Conservation (phyloP, 1,139 yeast species). For the Pichia sp. region DNA sequence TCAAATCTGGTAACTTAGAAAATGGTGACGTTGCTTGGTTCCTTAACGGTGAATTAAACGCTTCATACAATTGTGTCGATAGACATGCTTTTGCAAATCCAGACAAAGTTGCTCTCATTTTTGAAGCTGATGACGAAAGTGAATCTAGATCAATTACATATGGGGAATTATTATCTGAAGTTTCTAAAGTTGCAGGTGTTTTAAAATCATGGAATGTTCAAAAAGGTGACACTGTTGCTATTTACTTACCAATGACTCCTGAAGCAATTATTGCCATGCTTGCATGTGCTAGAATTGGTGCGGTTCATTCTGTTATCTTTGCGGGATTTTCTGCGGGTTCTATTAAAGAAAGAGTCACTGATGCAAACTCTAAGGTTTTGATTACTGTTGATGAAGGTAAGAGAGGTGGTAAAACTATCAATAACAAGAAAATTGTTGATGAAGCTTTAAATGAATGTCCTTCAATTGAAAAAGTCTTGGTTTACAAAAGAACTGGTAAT, state of each 20-base stretch:
- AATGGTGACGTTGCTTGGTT: constrained; percentile 89
- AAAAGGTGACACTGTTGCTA: constrained; percentile 95
- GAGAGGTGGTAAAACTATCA: constrained; percentile 91
- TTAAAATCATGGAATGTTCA: constrained; percentile 78
- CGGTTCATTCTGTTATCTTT: constrained; percentile 91
- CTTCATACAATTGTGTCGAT: constrained; percentile 93
- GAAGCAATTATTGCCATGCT: constrained; percentile 92
- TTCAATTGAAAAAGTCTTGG: constrained; percentile 72
- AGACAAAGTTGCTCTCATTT: constrained; percentile 79
- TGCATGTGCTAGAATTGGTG: constrained; percentile 93
- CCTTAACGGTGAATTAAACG: constrained; percentile 86
- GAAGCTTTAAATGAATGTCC: constrained; percentile 82
- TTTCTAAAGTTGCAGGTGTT: constrained; percentile 83
- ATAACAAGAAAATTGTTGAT: constrained; percentile 90
- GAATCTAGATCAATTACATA: constrained; percentile 71
- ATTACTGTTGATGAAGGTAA: constrained; percentile 95
- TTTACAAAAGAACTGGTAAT: constrained; percentile 79
- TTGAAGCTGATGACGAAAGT: constrained; percentile 89
- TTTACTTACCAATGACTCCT: constrained; percentile 95
- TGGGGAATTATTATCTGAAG: constrained; percentile 81
- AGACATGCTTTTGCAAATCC: constrained; percentile 89
- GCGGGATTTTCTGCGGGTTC: constrained; percentile 97
- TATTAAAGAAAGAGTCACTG: constrained; percentile 80
- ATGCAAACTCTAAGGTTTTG: constrained; percentile 82
- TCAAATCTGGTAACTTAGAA: constrained; percentile 62